Base-by-base conservation (phyloP, 2,329 filamentous ascomycete species). In the Aureobasidium pullulans region DNA sequence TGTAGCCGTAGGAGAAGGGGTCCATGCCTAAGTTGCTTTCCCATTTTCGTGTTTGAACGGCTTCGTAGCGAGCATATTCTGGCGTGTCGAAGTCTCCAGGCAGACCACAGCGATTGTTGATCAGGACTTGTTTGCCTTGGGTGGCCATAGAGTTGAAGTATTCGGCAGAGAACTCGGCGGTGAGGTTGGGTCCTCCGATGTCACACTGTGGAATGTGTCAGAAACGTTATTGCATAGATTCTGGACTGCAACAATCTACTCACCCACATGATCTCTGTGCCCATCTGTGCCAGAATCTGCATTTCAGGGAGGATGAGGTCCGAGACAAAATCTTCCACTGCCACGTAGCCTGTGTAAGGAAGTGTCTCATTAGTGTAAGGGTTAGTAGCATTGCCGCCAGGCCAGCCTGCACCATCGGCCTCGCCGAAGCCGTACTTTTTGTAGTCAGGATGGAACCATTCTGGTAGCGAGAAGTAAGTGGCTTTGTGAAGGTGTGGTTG, bases 11-110 rank as follows among this genome's bases (percentile, higher is more conserved):
- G 62, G 73, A 77, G 64, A 75, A 84, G 0, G 82, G 82, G 64
- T 85, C 82, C 79, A 85, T 81, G 39, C 82, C 82, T 43, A 75
- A 75, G 68, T 79, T 85, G 42, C 72, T 78, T 69, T 85, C 83
- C 82, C 82, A 85, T 68, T 85, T 84, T 31, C 80, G 73, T 34
- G 72, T 67, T 67, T 82, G 80, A 8, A 78, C 75, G 3, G 76
- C 73, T 2, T 73, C 70, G 66, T 79, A 82, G 7, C 73, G 74
- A 31, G 73, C 71, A 66, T 84, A 85, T 66, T 85, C 82, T 0
- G 82, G 82, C 1, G 82, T 85, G 66, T 84, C 81, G 64, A 84
- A 85, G 70, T 85, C 81, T 11, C 76, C 76, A 0, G 78, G 72
- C 0, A 82, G 68, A 3, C 82, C 82, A 67, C 83, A 85, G 7